Evolutionary conservation across 208 protist species (phyloP), one percentile per base, ranked within the genome.

Genomic region (Leishmania major): DNA sequence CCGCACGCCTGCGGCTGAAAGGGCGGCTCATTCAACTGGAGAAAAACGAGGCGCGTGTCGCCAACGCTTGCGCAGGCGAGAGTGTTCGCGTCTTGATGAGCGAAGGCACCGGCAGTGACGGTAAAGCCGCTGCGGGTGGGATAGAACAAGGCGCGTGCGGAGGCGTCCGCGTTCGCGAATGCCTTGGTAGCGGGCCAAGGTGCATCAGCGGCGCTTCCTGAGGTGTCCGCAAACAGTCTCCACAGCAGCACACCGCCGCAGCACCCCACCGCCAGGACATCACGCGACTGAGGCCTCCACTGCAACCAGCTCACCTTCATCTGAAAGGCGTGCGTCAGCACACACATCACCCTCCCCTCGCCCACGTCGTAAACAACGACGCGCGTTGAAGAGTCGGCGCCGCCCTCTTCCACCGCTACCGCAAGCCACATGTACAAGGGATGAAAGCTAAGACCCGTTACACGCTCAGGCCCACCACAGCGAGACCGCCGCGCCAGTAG

Each of bases 281-380:
- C 92, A 51, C 84, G 80, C 40, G 92, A 81, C 25, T 82, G 80
- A 31, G 92, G 90, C 78, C 96, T 96, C 93, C 95, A 98, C 67
- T 89, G 87, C 75, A 98, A 45, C 47, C 85, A 82, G 40, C 87
- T 37, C 31, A 93, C 89, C 15, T 90, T 79, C 13, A 72, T 77
- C 85, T 96, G 93, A 80, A 98, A 96, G 55, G 90, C 90, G 75
- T 98, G 93, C 37, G 89, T 88, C 28, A 98, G 87, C 37, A 92
- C 89, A 60, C 81, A 87, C 40, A 84, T 64, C 43, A 89, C 74
- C 76, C 71, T 75, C 3, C 78, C 81, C 22, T 83, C 84, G 7
- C 79, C 79, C 1, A 94, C 87, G 79, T 96, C 85, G 80, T 94
- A 95, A 45, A 98, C 70, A 10, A 90, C 80, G 4, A 96, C 91